Percentiles rank a stretch among this genome's conserved stretches.
Evolutionary conservation across 2,329 filamentous ascomycete species (phyloP).

Genomic region (Trichoderma breve): DNA sequence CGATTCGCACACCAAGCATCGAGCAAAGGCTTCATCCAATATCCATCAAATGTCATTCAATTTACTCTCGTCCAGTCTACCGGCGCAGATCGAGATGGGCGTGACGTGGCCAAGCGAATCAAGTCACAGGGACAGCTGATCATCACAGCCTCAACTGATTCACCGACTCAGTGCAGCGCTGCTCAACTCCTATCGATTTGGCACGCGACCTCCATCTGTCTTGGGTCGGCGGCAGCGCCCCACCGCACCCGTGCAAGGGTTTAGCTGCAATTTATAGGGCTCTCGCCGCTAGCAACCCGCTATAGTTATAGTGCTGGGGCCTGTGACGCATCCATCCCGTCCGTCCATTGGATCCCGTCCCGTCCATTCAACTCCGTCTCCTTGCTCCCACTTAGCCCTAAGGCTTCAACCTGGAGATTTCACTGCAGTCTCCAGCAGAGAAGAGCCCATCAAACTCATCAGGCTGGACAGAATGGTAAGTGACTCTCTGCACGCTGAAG

Average conservation of each 20-base stretch:
- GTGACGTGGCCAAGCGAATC: too few relatives aligned
- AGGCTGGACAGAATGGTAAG: conserved; percentile 15
- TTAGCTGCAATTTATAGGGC: conserved; percentile 14
- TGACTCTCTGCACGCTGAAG: background rate
- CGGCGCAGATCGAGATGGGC: background rate
- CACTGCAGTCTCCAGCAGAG: background rate
- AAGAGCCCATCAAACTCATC: background rate
- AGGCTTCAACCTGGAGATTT: background rate
- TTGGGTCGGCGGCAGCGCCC: conserved; percentile 2
- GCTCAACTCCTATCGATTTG: background rate
- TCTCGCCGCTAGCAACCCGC: conserved; percentile 11
- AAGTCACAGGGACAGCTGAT: background rate
- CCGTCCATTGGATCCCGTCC: background rate
- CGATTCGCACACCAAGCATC: background rate
- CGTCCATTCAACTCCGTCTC: background rate
- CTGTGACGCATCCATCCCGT: background rate
- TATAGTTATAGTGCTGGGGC: background rate
- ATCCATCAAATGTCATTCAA: too few relatives aligned
- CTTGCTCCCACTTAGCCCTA: background rate
- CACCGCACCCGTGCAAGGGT: conserved; percentile 5
- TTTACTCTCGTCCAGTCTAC: background rate
- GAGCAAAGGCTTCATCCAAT: background rate
- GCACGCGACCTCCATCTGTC: conserved; percentile 5
- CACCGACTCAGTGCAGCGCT: background rate
- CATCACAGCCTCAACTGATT: too few relatives aligned